Base-by-base conservation (phyloP, 2,329 filamentous ascomycete species). In the Aspergillus latus region DNA sequence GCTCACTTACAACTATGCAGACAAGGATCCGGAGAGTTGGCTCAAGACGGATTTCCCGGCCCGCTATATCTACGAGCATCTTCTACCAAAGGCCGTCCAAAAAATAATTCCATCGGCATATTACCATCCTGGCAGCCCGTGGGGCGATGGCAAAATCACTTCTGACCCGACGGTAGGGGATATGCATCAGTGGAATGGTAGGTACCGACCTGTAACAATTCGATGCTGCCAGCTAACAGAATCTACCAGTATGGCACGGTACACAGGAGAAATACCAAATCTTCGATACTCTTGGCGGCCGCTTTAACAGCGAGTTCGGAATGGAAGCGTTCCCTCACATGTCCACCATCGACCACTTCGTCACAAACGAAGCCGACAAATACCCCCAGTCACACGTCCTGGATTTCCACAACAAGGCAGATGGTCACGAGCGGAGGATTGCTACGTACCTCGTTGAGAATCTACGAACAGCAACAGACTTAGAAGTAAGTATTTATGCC, bases 331-430 rank as follows among this genome's bases (percentile, higher is more conserved):
- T 96, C 70, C 92, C 93, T 0, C 85, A 87, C 60, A 84, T 94
- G 66, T 85, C 88, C 64, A 96, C 92, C 0, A 91, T 97, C 66
- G 88, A 92, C 59, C 81, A 85, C 15, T 96, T 85, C 70, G 83
- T 96, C 50, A 81, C 81, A 53, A 81, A 88, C 49, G 84, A 90
- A 50, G 82, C 84, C 1, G 90, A 97, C 66, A 83, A 90, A 4
- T 93, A 90, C 71, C 83, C 92, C 1, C 90, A 96, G 69, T 94
- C 89, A 4, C 87, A 88, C 32, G 94, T 92, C 5, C 77, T 97
- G 28, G 92, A 97, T 72, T 96, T 96, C 71, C 93, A 97, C 80
- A 97, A 97, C 79, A 97, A 97, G 75, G 93, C 92, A 1, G 88
- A 88, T 50, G 92, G 92, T 0, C 91, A 96, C 69, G 90, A 95